Percentiles rank a stretch among this genome's conserved stretches.
Evolutionary conservation across 139 green algal species (phyloP).

Genomic region (Picochlorum sp.): DNA sequence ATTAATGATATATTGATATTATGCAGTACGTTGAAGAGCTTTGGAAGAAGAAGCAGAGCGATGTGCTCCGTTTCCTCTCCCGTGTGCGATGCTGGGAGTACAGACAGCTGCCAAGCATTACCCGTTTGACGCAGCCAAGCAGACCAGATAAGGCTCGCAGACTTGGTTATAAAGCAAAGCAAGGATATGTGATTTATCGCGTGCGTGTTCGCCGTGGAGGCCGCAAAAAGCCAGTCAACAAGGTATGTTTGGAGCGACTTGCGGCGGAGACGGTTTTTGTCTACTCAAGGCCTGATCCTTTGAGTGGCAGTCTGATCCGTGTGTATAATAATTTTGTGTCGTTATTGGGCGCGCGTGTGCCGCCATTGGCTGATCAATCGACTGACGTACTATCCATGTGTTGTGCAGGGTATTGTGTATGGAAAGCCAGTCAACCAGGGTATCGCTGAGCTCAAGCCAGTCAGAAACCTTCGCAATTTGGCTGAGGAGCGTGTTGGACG

Average conservation of each 20-base stretch:
- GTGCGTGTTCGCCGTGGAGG: slow-evolving; percentile 91
- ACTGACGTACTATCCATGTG: too few species aligned
- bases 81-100: slow-evolving; percentile 99
- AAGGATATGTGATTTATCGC: slow-evolving; percentile 94
- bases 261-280: slow-evolving; percentile 1
- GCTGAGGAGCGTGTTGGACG: slow-evolving; percentile 95
- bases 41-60: slow-evolving; percentile 97
- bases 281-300: not conserved
- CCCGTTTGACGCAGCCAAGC: slow-evolving; percentile 75
- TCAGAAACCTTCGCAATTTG: slow-evolving; percentile 81
- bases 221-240: slow-evolving; percentile 90
- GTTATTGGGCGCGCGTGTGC: too few species aligned
- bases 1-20: not conserved
- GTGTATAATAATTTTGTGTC: too few species aligned
- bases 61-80: slow-evolving; percentile 97
- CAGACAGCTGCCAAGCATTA: slow-evolving; percentile 87
- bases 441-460: slow-evolving; percentile 95
- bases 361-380: too few species aligned
- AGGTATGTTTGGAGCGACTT: slow-evolving; percentile 51
- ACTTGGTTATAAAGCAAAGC: slow-evolving; percentile 97
- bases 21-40: slow-evolving; percentile 97
- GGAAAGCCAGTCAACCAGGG: slow-evolving; percentile 96
- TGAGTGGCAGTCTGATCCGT: not conserved
- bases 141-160: slow-evolving; percentile 95
- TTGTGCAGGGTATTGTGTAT: slow-evolving; percentile 85